Percentiles rank a stretch among this genome's conserved stretches.
Evolutionary conservation across 2,329 filamentous ascomycete genomes (phyloP).

Genomic region (Exophiala sideris): DNA sequence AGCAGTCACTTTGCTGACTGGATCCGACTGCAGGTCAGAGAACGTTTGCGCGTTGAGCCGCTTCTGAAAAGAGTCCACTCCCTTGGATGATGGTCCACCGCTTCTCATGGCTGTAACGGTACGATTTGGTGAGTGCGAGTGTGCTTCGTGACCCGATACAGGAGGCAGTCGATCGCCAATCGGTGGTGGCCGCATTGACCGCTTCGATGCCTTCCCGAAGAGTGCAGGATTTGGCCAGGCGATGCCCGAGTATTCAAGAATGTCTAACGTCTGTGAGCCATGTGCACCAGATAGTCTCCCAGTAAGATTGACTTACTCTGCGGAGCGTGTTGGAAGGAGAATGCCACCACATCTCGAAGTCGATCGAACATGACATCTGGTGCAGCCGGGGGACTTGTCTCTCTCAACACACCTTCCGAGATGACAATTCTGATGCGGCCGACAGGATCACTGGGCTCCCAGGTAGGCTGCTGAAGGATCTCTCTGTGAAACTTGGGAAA

Average conservation of each 20-base stretch:
- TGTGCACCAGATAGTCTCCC: neutral
- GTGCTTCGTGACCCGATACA: slow-evolving; percentile 45
- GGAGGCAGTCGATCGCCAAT: slow-evolving; percentile 25
- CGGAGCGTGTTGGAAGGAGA: slow-evolving; percentile 83
- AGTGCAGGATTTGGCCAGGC: slow-evolving; percentile 75
- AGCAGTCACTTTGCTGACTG: slow-evolving; percentile 31
- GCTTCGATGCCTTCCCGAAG: slow-evolving; percentile 47
- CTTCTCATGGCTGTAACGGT: slow-evolving; percentile 27
- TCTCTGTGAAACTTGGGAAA: slow-evolving; percentile 72
- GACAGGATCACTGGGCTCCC: slow-evolving; percentile 67
- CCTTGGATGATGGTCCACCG: slow-evolving; percentile 1
- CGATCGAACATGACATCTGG: slow-evolving; percentile 51
- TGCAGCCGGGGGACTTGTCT: slow-evolving; percentile 23
- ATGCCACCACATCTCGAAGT: slow-evolving; percentile 69
- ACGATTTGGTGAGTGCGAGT: slow-evolving; percentile 61
- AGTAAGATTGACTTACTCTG: slow-evolving; percentile 53
- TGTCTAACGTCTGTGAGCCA: slow-evolving; percentile 47
- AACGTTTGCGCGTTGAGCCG: slow-evolving; percentile 12
- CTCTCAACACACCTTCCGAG: slow-evolving; percentile 65
- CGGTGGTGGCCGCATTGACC: slow-evolving; percentile 38
- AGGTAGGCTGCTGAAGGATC: slow-evolving; percentile 65
- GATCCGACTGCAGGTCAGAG: slow-evolving; percentile 23
- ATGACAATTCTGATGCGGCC: slow-evolving; percentile 75
- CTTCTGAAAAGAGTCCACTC: slow-evolving; percentile 10
- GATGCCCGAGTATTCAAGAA: slow-evolving; percentile 69